Evolutionary conservation across 1,284 basidiomycete genomes (phyloP).

Genomic region (Hemileccinum hortonii): DNA sequence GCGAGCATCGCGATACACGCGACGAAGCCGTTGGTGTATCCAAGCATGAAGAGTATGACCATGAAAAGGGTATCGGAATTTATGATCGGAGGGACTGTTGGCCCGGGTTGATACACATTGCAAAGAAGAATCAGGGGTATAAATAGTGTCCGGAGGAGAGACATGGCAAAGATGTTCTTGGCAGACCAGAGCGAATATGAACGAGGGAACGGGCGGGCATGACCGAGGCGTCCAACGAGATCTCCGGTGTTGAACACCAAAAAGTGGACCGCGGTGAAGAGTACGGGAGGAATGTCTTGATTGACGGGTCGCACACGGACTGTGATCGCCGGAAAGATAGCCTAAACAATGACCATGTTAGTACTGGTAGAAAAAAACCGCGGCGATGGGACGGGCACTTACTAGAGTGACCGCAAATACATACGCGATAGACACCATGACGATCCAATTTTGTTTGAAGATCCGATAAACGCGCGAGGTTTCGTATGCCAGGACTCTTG

Average conservation of each 20-base stretch:
- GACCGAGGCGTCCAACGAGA: too few relatives aligned
- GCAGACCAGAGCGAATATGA: slow-evolving; percentile 20
- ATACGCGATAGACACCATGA: slow-evolving; percentile 72
- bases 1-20: slow-evolving; percentile 70
- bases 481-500: slow-evolving; percentile 27
- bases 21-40: slow-evolving; percentile 75
- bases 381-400: slow-evolving; percentile 28
- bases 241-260: too few relatives aligned
- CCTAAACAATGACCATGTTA: slow-evolving; percentile 41
- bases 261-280: too few relatives aligned
- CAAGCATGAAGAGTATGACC: slow-evolving; percentile 68
- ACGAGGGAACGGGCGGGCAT: too few relatives aligned
- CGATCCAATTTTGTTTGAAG: slow-evolving; percentile 60
- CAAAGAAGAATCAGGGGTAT: slow-evolving; percentile 65
- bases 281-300: too few relatives aligned
- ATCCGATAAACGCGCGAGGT: slow-evolving; percentile 49
- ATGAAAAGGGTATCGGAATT: slow-evolving; percentile 76
- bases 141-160: slow-evolving; percentile 70
- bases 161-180: slow-evolving; percentile 57
- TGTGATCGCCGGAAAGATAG: slow-evolving; percentile 83
- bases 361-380: neutral
- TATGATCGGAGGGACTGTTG: slow-evolving; percentile 47
- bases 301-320: slow-evolving; percentile 48
- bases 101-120: slow-evolving; percentile 43
- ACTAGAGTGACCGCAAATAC: slow-evolving; percentile 81